Percentiles rank a stretch among this genome's conserved stretches.
phyloP scores from a whole-genome alignment of 2,329 filamentous ascomycete genomes.

The Xylariaceae sp. region DNA sequence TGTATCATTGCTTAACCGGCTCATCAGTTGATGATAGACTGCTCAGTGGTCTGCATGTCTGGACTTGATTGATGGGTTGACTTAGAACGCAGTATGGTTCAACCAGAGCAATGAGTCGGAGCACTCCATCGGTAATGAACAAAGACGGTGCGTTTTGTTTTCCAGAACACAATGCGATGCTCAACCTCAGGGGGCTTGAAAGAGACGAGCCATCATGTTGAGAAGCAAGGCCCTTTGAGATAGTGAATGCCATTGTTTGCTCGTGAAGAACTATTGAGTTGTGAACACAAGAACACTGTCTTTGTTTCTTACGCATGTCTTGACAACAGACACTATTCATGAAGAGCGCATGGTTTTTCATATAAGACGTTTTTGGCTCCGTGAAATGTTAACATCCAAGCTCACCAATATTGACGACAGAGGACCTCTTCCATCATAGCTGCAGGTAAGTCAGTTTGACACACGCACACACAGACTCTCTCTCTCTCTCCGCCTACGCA shows the following conservation, averaged over 20 bases:
- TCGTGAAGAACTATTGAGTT: not conserved
- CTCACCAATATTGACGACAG: not conserved
- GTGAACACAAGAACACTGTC: slow-evolving; percentile 45
- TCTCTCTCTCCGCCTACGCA: not conserved
- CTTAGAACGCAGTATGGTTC: too few species aligned
- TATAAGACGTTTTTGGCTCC: not conserved
- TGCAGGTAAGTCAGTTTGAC: not conserved
- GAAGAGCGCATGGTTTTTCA: not conserved
- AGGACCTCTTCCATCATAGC: not conserved
- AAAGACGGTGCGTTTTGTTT: too few species aligned
- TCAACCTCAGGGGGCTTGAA: not conserved
- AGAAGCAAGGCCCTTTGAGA: not conserved
- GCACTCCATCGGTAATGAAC: too few species aligned
- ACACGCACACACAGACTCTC: too few species aligned
- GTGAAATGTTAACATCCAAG: not conserved
- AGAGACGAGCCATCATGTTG: not conserved
- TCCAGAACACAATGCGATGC: too few species aligned
- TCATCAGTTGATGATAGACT: too few species aligned
- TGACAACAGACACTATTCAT: not conserved
- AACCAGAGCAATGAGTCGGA: too few species aligned
- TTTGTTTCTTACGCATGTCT: slow-evolving; percentile 40
- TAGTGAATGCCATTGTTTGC: not conserved
- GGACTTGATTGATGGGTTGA: too few species aligned
- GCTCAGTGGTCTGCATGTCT: too few species aligned
- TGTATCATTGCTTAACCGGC: too few species aligned